Evolutionary conservation across 352 stramenopile genomes (phyloP).

Genomic region (Phytopythium montanum): DNA sequence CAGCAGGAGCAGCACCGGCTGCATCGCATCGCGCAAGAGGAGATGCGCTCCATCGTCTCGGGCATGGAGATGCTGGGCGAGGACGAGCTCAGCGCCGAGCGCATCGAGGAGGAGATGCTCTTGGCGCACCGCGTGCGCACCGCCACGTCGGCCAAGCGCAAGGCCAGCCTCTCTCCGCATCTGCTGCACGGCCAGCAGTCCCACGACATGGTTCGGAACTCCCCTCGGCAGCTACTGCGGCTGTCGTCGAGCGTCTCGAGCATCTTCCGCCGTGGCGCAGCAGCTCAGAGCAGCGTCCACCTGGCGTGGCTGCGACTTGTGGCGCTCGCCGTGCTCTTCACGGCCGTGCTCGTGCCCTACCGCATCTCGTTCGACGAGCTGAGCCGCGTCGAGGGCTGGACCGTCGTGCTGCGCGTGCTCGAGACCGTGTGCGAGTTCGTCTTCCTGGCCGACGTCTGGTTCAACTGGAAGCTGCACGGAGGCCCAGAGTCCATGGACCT

Average conservation of each 20-base stretch:
- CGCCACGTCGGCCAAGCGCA: conserved; percentile 10
- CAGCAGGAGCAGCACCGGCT: conserved; percentile 51
- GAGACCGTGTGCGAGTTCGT: conserved; percentile 44
- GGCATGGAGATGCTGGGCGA: conserved; percentile 24
- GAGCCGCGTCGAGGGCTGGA: not conserved
- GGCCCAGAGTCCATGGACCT: conserved; percentile 45
- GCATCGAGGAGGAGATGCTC: conserved; percentile 35
- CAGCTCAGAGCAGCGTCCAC: conserved; percentile 44
- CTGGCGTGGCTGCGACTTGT: conserved; percentile 47
- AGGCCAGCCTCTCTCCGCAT: conserved; percentile 12
- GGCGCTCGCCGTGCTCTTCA: conserved; percentile 30
- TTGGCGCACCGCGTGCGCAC: conserved; percentile 28
- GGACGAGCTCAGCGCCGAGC: conserved; percentile 28
- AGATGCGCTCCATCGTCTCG: conserved; percentile 32
- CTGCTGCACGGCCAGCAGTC: conserved; percentile 7
- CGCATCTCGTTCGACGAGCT: conserved; percentile 45
- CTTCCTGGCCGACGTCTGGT: conserved; percentile 56
- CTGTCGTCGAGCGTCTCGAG: not conserved
- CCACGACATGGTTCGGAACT: conserved; percentile 12
- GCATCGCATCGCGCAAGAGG: conserved; percentile 34
- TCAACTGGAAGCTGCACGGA: conserved; percentile 40
- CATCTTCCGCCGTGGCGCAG: conserved; percentile 22
- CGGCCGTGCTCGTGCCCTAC: conserved; percentile 49
- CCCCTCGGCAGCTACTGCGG: conserved; percentile 9
- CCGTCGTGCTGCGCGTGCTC: conserved; percentile 23